Evolutionary conservation across 2,329 filamentous ascomycete genomes (phyloP).

Genomic region (Epichloe amarillans): DNA sequence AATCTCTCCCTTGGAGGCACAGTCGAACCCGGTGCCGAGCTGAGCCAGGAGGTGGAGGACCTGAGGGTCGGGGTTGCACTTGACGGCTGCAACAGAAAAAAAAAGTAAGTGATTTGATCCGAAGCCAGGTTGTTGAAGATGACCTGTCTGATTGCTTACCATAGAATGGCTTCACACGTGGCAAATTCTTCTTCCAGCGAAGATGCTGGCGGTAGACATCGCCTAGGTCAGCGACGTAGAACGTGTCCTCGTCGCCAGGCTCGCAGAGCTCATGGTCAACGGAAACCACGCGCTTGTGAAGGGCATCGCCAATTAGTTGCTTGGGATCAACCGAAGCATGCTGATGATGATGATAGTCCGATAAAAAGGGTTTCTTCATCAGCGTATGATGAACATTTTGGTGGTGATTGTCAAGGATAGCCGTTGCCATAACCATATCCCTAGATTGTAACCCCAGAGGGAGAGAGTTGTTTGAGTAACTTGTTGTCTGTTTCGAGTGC

Average conservation of each 20-base stretch:
- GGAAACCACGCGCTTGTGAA: constrained; percentile 70
- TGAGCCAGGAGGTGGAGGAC: constrained; percentile 77
- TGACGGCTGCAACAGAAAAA: constrained; percentile 57
- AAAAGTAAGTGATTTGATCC: background rate
- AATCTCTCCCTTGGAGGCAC: constrained; percentile 94
- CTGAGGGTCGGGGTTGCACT: constrained; percentile 92
- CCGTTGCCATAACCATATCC: constrained; percentile 56
- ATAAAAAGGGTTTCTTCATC: constrained; percentile 30
- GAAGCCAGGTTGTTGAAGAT: background rate
- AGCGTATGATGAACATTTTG: constrained; percentile 33
- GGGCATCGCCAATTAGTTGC: constrained; percentile 71
- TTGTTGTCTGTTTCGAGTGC: background rate
- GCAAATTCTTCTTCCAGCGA: constrained; percentile 91
- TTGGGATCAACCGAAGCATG: constrained; percentile 42
- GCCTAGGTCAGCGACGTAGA: constrained; percentile 95
- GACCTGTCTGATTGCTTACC: constrained; percentile 37
- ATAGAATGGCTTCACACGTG: constrained; percentile 91
- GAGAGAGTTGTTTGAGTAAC: background rate
- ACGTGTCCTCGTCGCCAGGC: constrained; percentile 89
- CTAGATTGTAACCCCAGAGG: constrained; percentile 7
- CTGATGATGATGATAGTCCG: constrained; percentile 28
- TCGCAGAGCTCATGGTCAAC: constrained; percentile 83
- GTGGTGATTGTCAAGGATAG: constrained; percentile 40
- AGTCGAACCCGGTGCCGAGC: constrained; percentile 92
- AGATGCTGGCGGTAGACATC: constrained; percentile 98